Evolutionary conservation across 768 basidiomycete species (phyloP).

Genomic region (Lyophyllum semitale): DNA sequence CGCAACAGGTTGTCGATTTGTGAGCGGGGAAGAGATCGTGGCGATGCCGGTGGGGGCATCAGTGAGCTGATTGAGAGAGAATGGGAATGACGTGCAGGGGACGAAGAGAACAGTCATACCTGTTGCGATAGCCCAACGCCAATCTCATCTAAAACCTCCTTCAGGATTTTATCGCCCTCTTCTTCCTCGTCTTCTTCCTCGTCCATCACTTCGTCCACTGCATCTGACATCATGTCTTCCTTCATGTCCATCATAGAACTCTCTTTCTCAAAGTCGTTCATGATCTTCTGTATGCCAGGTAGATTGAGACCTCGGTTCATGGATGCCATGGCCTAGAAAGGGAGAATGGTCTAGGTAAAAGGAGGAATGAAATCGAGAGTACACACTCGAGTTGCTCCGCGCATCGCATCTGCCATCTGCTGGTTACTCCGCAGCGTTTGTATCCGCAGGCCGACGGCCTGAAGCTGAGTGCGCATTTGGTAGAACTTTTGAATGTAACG

Average conservation of each 20-base stretch:
- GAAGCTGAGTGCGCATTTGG: slow-evolving; percentile 97
- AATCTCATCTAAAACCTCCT: slow-evolving; percentile 96
- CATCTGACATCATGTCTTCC: slow-evolving; percentile 99
- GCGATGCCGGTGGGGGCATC: slow-evolving; percentile 82
- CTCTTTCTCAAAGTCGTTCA: slow-evolving; percentile 98
- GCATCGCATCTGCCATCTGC: slow-evolving; percentile 99
- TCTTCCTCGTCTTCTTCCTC: slow-evolving; percentile 96
- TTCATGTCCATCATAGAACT: slow-evolving; percentile 99
- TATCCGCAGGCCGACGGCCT: slow-evolving; percentile 93
- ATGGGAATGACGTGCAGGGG: slow-evolving; percentile 11
- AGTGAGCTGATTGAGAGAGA: slow-evolving; percentile 55
- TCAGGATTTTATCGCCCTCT: slow-evolving; percentile 93
- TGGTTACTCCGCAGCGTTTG: slow-evolving; percentile 96
- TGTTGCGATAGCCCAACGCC: slow-evolving; percentile 90
- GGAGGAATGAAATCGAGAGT: slow-evolving; percentile 1
- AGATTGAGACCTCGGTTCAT: slow-evolving; percentile 98
- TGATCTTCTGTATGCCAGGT: slow-evolving; percentile 91
- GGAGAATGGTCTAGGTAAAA: slow-evolving; percentile 9
- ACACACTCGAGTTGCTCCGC: slow-evolving; percentile 91
- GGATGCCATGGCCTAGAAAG: slow-evolving; percentile 86
- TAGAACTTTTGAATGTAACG: slow-evolving; percentile 98
- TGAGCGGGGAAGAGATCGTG: slow-evolving; percentile 55
- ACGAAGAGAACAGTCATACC: slow-evolving; percentile 35
- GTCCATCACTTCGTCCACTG: slow-evolving; percentile 89
- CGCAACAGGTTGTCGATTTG: slow-evolving; percentile 79